These are phyloP conservation scores for Podospora conica DNA, from an alignment of 495 filamentous ascomycete species.

Conservation along the genomic window DNA sequence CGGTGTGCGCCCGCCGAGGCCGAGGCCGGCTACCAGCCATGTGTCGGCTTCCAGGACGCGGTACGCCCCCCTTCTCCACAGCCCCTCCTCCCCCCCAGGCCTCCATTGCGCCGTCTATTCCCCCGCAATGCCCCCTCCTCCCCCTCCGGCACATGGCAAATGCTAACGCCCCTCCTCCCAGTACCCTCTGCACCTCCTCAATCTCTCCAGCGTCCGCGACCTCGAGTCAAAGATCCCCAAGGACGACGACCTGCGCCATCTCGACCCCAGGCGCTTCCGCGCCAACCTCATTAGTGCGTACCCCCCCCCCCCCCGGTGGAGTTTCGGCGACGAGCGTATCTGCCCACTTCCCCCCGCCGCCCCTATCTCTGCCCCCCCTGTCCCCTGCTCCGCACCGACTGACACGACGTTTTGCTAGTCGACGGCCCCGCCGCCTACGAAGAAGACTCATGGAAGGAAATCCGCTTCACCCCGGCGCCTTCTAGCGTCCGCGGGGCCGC, in stretches of 20 bases:
- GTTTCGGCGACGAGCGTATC: too few relatives aligned
- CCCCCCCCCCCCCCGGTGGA: not conserved
- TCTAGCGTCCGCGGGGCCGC: conserved; percentile 19
- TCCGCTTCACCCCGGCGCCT: conserved; percentile 50
- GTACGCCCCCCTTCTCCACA: conserved; percentile 36
- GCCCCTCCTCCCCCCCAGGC: not conserved
- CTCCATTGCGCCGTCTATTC: not conserved
- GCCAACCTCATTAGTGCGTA: conserved; percentile 69
- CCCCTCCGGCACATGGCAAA: not conserved
- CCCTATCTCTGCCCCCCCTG: not conserved
- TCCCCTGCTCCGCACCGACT: not conserved
- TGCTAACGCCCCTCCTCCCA: conserved; percentile 18
- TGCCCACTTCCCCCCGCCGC: not conserved
- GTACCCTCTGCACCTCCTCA: conserved; percentile 81
- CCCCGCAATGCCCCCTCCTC: not conserved
- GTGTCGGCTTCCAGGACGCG: conserved; percentile 77
- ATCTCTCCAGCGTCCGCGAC: conserved; percentile 65
- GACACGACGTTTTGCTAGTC: conserved; percentile 21
- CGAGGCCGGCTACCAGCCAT: conserved; percentile 66
- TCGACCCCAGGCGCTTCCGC: conserved; percentile 69
- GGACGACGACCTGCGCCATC: conserved; percentile 32
- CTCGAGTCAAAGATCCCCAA: conserved; percentile 52
- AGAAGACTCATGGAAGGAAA: conserved; percentile 75
- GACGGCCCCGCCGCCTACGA: conserved; percentile 35
- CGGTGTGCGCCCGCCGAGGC: conserved; percentile 68